A percentile compares a stretch with the other conserved stretches of the same genome.
Conservation (phyloP, 495 filamentous ascomycete genomes). For the Neurospora discreta region DNA sequence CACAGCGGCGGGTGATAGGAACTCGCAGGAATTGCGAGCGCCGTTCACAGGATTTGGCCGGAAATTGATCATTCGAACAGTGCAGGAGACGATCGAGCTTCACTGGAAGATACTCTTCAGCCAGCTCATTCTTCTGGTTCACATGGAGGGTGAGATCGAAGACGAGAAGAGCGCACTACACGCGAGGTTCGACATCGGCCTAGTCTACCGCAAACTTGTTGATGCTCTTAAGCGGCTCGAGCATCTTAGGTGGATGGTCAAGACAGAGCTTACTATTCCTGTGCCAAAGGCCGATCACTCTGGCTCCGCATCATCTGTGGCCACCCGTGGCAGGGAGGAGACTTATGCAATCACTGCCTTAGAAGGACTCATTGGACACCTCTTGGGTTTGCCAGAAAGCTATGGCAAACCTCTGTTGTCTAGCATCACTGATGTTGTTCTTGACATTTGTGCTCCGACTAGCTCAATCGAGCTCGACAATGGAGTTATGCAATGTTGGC, state of each 20-base stretch:
- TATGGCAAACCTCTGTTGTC: constrained; percentile 27
- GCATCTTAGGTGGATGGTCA: constrained; percentile 71
- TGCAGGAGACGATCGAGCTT: constrained; percentile 64
- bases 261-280: constrained; percentile 37
- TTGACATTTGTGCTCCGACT: constrained; percentile 40
- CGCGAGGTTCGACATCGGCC: constrained; percentile 51
- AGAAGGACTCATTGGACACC: constrained; percentile 38
- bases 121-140: constrained; percentile 70
- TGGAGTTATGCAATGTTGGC: constrained; percentile 52
- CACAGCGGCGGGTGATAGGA: constrained; percentile 27
- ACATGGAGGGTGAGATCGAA: constrained; percentile 67
- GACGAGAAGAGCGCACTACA: constrained; percentile 47
- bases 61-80: constrained; percentile 57
- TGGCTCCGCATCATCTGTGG: constrained; percentile 14
- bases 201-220: constrained; percentile 57
- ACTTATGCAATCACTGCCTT: constrained; percentile 36
- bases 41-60: constrained; percentile 60
- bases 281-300: constrained; percentile 24
- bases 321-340: constrained; percentile 24
- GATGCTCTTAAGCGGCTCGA: constrained; percentile 59
- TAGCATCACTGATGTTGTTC: constrained; percentile 40
- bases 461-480: constrained; percentile 41
- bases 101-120: constrained; percentile 62
- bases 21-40: constrained; percentile 23
- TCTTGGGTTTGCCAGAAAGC: constrained; percentile 33